Base-by-base conservation (phyloP, 345 rosid genomes). In the Eucalyptus coolabah region DNA sequence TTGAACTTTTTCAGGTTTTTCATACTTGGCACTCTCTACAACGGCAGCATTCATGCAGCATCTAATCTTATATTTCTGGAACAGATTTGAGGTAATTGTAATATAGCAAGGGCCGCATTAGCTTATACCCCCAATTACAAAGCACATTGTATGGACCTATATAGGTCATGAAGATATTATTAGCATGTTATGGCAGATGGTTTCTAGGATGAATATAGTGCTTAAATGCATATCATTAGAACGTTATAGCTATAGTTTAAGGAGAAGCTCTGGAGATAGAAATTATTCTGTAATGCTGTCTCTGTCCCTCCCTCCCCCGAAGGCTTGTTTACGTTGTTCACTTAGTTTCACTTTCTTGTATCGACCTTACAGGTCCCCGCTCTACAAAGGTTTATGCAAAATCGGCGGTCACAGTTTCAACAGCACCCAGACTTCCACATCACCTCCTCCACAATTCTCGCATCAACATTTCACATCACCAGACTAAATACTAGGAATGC, bases 1-100 rank as follows among this genome's bases (percentile, higher is more conserved):
- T 5, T 87, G 30, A 50, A 54, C 42, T 21, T 50, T 26, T 86
- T 86, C 94, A 98, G 99, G 99, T 19, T 98, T 96, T 94, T 98
- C 99, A 15, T 98, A 98, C 89, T 90, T 97, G 91, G 99, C 99
- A 67, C 96, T 98, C 40, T 91, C 95, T 86, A 96, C 99, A 47
- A 93, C 98, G 10, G 98, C 98, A 47, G 98, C 97, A n/a, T 97
- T 98, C 91, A 97, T 97, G 99, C 99, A 95, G 91, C 99, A 98
- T 90, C 96, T 97, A 90, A 96, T 98, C 90, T 91, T 98, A 37
- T 98, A 97, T 92, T 98, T 98, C 92, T 98, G 99, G 99, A 98
- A 97, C 92, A 96, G 98, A 53, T 98, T 98, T 83, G 99, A 98
- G 99, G 99, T 98, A 93, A 90, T 34, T 51, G 86, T 80, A 44